Conservation (phyloP, 306 rosid species). For the Sechiopsis laciniata region DNA sequence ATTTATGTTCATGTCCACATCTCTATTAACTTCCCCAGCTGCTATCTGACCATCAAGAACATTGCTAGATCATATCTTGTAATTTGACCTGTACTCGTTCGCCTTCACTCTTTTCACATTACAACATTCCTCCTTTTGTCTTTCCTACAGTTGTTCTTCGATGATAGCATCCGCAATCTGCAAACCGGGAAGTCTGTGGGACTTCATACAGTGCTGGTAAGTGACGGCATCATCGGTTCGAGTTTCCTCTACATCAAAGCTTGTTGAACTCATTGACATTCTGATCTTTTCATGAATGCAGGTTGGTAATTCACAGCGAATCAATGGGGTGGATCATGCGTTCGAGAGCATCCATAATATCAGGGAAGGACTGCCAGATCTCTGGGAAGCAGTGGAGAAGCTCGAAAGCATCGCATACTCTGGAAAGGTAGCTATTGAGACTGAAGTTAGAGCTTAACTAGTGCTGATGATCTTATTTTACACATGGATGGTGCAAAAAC, state of each 20-base stretch:
- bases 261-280: background rate
- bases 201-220: slow-evolving; percentile 67
- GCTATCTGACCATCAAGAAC: background rate
- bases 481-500: background rate
- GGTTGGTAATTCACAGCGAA: slow-evolving; percentile 58
- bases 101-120: too few species aligned
- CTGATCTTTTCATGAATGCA: slow-evolving; percentile 23
- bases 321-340: slow-evolving; percentile 55
- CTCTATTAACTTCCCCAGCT: background rate
- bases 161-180: slow-evolving; percentile 63
- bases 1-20: background rate
- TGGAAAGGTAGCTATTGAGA: slow-evolving; percentile 55
- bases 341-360: slow-evolving; percentile 86
- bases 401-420: slow-evolving; percentile 30
- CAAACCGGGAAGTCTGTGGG: slow-evolving; percentile 51
- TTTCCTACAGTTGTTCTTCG: slow-evolving; percentile 64
- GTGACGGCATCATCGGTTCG: background rate
- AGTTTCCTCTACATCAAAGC: background rate
- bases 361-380: slow-evolving; percentile 79
- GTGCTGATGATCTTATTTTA: slow-evolving; percentile 10
- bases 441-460: slow-evolving; percentile 64
- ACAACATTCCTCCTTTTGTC: background rate
- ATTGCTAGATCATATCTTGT: background rate
- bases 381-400: slow-evolving; percentile 55
- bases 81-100: background rate